Evolutionary conservation across 1,284 basidiomycete genomes (phyloP).

Genomic region (Tausonia pullulans): DNA sequence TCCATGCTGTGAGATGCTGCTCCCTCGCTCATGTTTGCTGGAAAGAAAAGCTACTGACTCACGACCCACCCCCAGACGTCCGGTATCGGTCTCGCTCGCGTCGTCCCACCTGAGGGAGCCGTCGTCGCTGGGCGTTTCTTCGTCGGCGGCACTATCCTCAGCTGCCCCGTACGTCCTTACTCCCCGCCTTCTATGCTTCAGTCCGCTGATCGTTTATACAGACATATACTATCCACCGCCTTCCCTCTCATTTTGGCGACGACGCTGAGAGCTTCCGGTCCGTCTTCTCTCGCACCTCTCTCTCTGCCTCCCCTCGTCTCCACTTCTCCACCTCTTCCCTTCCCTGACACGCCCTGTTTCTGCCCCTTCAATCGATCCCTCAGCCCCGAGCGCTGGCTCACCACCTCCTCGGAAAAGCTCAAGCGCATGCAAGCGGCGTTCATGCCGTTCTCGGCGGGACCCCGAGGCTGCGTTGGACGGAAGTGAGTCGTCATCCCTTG

Average conservation of each 20-base stretch:
- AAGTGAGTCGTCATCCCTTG: background rate
- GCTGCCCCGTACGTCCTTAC: conserved; percentile 41
- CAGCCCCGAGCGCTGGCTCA: conserved; percentile 44
- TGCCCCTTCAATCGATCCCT: background rate
- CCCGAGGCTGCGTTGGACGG: conserved; percentile 20
- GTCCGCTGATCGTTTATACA: background rate
- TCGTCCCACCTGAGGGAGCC: conserved; percentile 54
- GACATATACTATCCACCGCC: conserved; percentile 66
- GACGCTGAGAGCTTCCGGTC: conserved; percentile 66
- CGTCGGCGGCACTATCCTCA: conserved; percentile 57
- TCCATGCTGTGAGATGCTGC: conserved; percentile 39
- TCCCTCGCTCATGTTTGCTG: too few relatives aligned
- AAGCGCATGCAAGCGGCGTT: conserved; percentile 50
- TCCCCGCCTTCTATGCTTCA: background rate
- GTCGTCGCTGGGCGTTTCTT: conserved; percentile 51
- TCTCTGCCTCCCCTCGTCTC: too few relatives aligned
- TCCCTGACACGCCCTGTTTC: background rate
- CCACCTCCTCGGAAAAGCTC: conserved; percentile 42
- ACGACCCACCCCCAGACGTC: conserved; percentile 39
- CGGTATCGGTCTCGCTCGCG: conserved; percentile 66
- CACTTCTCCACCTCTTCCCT: background rate
- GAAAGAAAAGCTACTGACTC: too few relatives aligned
- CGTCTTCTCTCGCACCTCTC: conserved; percentile 23
- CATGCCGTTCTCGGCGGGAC: conserved; percentile 56
- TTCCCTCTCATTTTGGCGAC: conserved; percentile 57